These are phyloP conservation scores for Saccharomycopsis guyanensis DNA, from an alignment of 805 yeast genomes.

Conservation along the genomic window DNA sequence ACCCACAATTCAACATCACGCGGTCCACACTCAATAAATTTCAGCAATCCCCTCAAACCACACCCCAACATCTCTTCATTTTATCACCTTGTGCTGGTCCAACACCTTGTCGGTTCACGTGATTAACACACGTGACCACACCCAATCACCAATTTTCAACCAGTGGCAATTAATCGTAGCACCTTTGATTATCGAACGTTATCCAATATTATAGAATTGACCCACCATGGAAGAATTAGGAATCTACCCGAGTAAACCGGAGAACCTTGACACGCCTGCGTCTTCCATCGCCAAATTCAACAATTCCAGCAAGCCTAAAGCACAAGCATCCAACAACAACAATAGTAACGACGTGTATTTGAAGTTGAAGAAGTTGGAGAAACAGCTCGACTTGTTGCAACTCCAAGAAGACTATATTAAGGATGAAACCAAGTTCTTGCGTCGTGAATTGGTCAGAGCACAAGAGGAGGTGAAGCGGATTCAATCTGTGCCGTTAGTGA, in stretches of 20 bases:
- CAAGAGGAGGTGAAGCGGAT: constrained; percentile 98
- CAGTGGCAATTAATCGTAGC: too few species aligned
- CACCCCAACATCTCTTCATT: too few species aligned
- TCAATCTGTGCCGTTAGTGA: constrained; percentile 94
- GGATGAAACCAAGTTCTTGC: constrained; percentile 95
- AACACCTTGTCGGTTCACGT: too few species aligned
- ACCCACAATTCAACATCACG: too few species aligned
- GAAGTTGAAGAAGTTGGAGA: constrained; percentile 79
- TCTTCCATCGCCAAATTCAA: constrained; percentile 26
- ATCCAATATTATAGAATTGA: too few species aligned
- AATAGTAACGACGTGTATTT: constrained; percentile 64
- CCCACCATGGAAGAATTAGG: constrained; percentile 56
- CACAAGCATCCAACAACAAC: constrained; percentile 21
- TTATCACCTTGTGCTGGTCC: too few species aligned
- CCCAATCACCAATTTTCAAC: too few species aligned
- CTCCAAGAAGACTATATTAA: constrained; percentile 96
- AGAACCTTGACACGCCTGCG: constrained; percentile 28
- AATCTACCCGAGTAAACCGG: constrained; percentile 32
- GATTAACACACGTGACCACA: too few species aligned
- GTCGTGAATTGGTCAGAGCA: constrained; percentile 89
- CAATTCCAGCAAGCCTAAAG: constrained; percentile 23
- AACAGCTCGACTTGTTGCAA: constrained; percentile 74
- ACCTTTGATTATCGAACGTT: too few species aligned
- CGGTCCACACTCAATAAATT: too few species aligned
- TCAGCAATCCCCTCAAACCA: too few species aligned